Evolutionary conservation across 2,329 filamentous ascomycete species (phyloP).

Genomic region (Colletotrichum sp.): DNA sequence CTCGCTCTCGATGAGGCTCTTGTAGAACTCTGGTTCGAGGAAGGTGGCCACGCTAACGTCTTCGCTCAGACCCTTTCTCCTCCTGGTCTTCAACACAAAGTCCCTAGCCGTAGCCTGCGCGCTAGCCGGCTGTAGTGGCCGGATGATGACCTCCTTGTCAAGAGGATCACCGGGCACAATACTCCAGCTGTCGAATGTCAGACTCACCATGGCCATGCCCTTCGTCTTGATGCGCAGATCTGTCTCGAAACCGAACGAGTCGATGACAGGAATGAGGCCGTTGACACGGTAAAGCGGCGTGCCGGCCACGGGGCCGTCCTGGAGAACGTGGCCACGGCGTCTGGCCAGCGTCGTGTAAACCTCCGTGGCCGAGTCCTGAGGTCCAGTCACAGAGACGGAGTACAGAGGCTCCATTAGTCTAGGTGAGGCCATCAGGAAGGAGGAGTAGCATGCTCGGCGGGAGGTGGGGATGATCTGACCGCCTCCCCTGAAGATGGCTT

Average conservation of each 20-base stretch:
- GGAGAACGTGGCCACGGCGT: conserved; percentile 88
- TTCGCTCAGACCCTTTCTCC: conserved; percentile 92
- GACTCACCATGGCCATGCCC: conserved; percentile 85
- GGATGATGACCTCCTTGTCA: conserved; percentile 81
- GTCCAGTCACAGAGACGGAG: conserved; percentile 89
- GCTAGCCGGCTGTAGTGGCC: conserved; percentile 84
- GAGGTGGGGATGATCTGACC: conserved; percentile 98
- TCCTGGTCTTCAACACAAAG: conserved; percentile 94
- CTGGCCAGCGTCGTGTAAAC: conserved; percentile 92
- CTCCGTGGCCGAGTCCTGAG: conserved; percentile 84
- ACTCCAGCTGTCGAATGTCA: conserved; percentile 96
- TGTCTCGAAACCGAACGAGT: conserved; percentile 97
- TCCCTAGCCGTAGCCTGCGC: conserved; percentile 91
- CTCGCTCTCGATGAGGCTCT: conserved; percentile 85
- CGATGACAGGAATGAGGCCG: conserved; percentile 92
- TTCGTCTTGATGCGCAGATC: conserved; percentile 96
- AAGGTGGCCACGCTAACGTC: conserved; percentile 97
- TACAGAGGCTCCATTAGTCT: conserved; percentile 97
- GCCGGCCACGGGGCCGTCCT: conserved; percentile 92
- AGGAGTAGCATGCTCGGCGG: conserved; percentile 90
- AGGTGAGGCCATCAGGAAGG: conserved; percentile 95
- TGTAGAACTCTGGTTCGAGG: conserved; percentile 91
- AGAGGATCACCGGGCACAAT: conserved; percentile 96
- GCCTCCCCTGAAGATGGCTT: conserved; percentile 93
- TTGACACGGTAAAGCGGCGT: conserved; percentile 92